Evolutionary conservation across 257 asterid species (phyloP), one percentile per base, ranked within the genome.

Genomic region (Gentiana dahurica): DNA sequence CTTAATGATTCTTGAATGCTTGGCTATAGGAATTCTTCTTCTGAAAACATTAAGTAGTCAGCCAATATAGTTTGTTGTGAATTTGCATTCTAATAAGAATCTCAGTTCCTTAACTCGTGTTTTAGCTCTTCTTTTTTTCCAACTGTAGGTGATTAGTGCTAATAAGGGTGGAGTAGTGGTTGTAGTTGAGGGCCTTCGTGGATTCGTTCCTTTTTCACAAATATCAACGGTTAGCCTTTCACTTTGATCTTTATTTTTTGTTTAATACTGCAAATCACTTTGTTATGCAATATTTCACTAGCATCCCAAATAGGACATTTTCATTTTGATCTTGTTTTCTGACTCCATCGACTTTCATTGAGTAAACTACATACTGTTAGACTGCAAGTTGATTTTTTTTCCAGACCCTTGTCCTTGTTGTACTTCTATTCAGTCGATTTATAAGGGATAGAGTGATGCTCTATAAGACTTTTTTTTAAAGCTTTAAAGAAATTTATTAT

Each of bases 121-220:
- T n/a, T n/a, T n/a, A n/a, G 46, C 35, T 36, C 6, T 9, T 5
- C 35, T 45, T 47, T 4, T 55, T 63, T 63, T 53, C 43, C 53
- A 54, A 58, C 36, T 66, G 77, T 84, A 87, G 98, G 81, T 91
- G 9, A 80, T 83, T 52, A 90, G 97, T 15, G 95, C 93, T 44
- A 91, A 91, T 65, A 87, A 85, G 79, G 98, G 98, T 78, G 98
- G 98, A 59, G 80, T 79, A 61, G 94, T 85, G 70, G 95, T 94
- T 10, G 44, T 85, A 47, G 88, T 87, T 57, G 98, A 91, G 71
- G 96, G 96, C 64, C 87, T 91, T 61, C 90, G 89, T 69, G 96
- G 92, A 59, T 91, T 91, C 53, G 83, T 91, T 78, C 98, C 98
- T 33, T 91, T 91, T 71, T 91, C 98, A 15, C 98, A 91, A 77